Evolutionary conservation across 2,329 filamentous ascomycete species (phyloP).

Genomic region (Microcyclospora tardicrescens): DNA sequence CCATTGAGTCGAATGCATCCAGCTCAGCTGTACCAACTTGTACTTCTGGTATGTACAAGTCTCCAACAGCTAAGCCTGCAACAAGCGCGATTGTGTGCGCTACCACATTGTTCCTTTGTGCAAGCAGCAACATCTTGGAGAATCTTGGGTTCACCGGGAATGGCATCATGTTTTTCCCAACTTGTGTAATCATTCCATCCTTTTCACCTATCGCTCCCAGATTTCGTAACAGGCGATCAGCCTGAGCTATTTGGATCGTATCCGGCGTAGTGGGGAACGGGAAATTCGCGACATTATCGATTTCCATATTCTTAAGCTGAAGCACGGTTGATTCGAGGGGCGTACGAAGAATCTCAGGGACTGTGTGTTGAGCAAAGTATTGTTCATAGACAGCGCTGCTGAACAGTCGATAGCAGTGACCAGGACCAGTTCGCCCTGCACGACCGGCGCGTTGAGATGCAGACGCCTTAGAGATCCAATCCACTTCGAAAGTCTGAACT

Average conservation of each 20-base stretch:
- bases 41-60: constrained; percentile 73
- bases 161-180: constrained; percentile 69
- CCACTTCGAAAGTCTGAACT: constrained; percentile 88
- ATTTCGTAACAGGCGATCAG: constrained; percentile 76
- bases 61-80: constrained; percentile 73
- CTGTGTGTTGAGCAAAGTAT: constrained; percentile 73
- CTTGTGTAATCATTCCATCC: constrained; percentile 58
- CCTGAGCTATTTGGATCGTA: constrained; percentile 59
- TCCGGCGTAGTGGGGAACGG: constrained; percentile 90
- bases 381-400: constrained; percentile 88
- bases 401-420: constrained; percentile 90
- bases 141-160: constrained; percentile 88
- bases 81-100: constrained; percentile 81
- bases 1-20: too few species aligned
- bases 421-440: constrained; percentile 87
- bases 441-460: constrained; percentile 84
- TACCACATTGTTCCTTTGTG: constrained; percentile 67
- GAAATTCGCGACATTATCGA: constrained; percentile 83
- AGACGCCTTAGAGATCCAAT: constrained; percentile 96
- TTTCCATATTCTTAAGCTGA: constrained; percentile 87
- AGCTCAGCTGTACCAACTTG: constrained; percentile 49
- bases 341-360: constrained; percentile 80
- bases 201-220: constrained; percentile 62
- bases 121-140: constrained; percentile 80
- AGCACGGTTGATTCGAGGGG: constrained; percentile 82